Percentiles rank a stretch among this genome's conserved stretches.
These are phyloP conservation scores for Cystofilobasidium capitatum DNA, from an alignment of 768 basidiomycete genomes.

Conservation along the genomic window DNA sequence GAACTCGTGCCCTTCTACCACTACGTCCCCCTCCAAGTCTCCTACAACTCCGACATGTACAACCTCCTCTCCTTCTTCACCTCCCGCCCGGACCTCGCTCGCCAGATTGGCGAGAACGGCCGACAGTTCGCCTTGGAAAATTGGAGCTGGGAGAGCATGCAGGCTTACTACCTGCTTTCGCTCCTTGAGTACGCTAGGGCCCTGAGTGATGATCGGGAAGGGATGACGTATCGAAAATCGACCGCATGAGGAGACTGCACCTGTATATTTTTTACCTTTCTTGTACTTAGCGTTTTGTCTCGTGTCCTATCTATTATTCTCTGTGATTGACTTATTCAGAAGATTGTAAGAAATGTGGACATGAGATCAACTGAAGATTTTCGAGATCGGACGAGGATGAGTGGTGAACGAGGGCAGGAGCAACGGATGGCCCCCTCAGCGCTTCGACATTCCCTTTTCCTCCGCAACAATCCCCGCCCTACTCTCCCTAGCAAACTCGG, in stretches of 20 bases:
- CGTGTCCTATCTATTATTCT: no score
- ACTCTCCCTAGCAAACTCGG: constrained; percentile 36
- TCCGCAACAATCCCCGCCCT: neutral
- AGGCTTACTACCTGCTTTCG: constrained; percentile 10
- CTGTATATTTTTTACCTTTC: no score
- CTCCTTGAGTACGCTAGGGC: constrained; percentile 23
- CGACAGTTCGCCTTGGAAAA: constrained; percentile 19
- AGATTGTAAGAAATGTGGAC: no score
- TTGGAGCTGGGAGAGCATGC: constrained; percentile 26
- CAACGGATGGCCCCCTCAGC: no score
- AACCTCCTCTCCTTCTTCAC: constrained; percentile 22
- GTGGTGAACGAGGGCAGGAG: no score
- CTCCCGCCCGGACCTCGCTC: constrained; percentile 12
- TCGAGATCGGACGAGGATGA: no score
- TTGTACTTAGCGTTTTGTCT: no score
- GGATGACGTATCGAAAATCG: neutral
- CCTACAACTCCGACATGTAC: constrained; percentile 16
- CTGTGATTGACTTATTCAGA: no score
- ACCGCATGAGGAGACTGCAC: no score
- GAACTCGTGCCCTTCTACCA: constrained; percentile 22
- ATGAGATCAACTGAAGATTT: no score
- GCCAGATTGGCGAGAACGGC: constrained; percentile 16
- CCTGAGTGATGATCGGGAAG: constrained; percentile 19
- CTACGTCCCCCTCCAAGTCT: constrained; percentile 23
- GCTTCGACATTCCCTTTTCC: no score